Evolutionary conservation across 129 eudicot species (phyloP).

Genomic region (Pittosporum tobira): DNA sequence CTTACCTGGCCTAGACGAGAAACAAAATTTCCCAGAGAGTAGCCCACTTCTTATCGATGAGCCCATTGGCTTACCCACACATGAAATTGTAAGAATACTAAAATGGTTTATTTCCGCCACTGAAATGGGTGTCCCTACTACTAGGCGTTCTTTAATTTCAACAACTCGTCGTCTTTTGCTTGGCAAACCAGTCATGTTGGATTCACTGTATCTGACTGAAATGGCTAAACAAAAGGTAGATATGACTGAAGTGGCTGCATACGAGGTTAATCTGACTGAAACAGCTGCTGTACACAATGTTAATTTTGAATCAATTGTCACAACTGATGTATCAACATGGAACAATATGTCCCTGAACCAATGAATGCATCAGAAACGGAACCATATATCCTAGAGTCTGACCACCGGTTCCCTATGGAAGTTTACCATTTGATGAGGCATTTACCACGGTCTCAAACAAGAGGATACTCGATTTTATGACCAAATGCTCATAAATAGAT

Average conservation of each 20-base stretch:
- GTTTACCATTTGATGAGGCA: neutral
- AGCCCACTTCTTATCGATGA: neutral
- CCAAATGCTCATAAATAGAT: too few species aligned
- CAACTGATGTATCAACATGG: neutral
- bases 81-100: neutral
- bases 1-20: too few species aligned
- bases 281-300: neutral
- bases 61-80: neutral
- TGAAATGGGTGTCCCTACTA: neutral
- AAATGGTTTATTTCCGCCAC: neutral
- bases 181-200: neutral
- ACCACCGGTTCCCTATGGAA: neutral
- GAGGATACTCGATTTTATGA: neutral
- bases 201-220: too few species aligned
- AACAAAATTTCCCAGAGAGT: conserved; percentile 9
- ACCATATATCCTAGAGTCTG: too few species aligned
- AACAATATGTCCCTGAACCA: neutral
- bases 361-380: too few species aligned
- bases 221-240: too few species aligned
- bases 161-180: neutral
- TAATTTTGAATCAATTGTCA: neutral
- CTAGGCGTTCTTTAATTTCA: neutral
- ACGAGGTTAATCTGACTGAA: too few species aligned
- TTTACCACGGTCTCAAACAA: neutral
- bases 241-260: too few species aligned